These are phyloP conservation scores for Lonicera japonica DNA, from an alignment of 129 eudicot species.

Conservation along the genomic window DNA sequence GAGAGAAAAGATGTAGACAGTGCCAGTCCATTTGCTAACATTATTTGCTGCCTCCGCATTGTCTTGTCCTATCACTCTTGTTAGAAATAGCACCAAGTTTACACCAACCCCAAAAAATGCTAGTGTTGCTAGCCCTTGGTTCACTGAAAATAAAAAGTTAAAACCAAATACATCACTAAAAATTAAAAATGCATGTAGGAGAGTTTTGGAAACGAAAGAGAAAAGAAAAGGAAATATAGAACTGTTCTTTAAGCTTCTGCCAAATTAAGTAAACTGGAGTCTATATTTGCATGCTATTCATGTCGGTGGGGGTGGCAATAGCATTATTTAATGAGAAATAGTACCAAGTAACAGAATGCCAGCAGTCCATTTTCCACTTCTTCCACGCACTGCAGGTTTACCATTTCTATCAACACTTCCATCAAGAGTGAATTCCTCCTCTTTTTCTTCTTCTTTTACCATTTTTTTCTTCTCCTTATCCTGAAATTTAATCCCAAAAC, in stretches of 20 bases:
- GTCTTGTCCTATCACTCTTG: slow-evolving; percentile 78
- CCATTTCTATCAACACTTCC: slow-evolving; percentile 69
- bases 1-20: slow-evolving; percentile 81
- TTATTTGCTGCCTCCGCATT: slow-evolving; percentile 82
- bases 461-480: slow-evolving; percentile 30
- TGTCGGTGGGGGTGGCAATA: no score
- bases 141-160: slow-evolving; percentile 46
- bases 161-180: no score
- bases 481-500: no score
- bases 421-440: slow-evolving; percentile 59
- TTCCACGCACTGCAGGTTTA: slow-evolving; percentile 51
- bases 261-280: no score
- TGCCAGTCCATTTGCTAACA: no score
- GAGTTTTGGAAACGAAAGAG: no score
- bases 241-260: no score
- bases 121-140: slow-evolving; percentile 84
- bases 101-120: slow-evolving; percentile 88
- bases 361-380: slow-evolving; percentile 72
- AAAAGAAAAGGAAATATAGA: no score
- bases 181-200: no score
- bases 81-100: slow-evolving; percentile 69
- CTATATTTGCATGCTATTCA: no score
- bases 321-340: no score
- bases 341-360: slow-evolving; percentile 50
- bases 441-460: slow-evolving; percentile 17